Evolutionary conservation across 805 yeast genomes (phyloP), one percentile per base, ranked within the genome.

Genomic region (Saccharomycopsis sp.): DNA sequence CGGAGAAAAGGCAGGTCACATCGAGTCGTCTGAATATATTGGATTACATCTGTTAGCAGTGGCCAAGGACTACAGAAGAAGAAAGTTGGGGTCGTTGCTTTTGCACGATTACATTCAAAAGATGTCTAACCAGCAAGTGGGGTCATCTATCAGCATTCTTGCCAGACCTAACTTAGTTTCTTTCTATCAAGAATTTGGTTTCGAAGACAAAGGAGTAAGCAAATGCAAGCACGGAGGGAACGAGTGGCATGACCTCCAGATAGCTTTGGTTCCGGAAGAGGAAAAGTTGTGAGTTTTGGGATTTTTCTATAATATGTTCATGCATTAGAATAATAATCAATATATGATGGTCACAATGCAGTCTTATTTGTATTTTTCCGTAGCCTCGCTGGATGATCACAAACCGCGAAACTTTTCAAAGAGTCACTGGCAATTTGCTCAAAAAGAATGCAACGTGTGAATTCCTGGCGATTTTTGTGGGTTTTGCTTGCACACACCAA

Each of bases 21-120:
- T 79, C 59, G 97, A 92, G 68, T 74, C 79, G 14, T 89, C 96
- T 24, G 73, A 82, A 52, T 75, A 78, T 47, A 82, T 92, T 59
- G 97, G 91, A 2, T 77, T 92, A 53, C 98, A 94, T 70, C 83
- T 94, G 2, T 73, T 92, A 23, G 91, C 83, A 1, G 81, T 94
- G 24, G 83, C 83, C 64, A 88, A 91, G 21, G 82, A 83, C 46
- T 89, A 83, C 78, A 89, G 85, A 69, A 89, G 91, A 59, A 80
- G 83, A 71, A 89, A 88, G 67, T 75, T 94, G 59, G 98, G 96
- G 7, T 82, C 96, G 14, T 75, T 91, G 59, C 73, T 92, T 67
- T 71, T 92, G 66, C 90, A 87, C 64, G 99, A 92, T 72, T 94
- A 89, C 73, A 80, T 91, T 61, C 97, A 94, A 71, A 89, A 92